Evolutionary conservation across 2,329 filamentous ascomycete species (phyloP), one percentile per base, ranked within the genome.

Genomic region (Chaetothyriales sp.): DNA sequence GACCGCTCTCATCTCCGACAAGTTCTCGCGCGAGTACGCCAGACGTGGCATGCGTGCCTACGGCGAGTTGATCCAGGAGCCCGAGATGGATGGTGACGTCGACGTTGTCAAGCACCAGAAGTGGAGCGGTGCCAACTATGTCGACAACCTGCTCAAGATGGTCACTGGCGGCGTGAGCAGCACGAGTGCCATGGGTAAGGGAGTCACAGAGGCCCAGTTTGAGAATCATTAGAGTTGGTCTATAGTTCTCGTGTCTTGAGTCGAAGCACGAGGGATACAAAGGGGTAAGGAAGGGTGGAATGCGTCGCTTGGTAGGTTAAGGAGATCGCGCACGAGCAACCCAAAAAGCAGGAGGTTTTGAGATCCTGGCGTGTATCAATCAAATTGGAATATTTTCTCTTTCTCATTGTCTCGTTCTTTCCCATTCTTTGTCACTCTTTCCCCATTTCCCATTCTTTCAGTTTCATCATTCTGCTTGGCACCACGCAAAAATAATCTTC

Each of bases 21-120:
- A 83, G 56, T 98, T 98, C 70, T 81, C 87, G 53, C 79, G 80
- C 65, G 86, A 86, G 47, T 98, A 85, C 67, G 76, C 83, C 51
- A 73, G 79, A 66, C 73, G 83, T 53, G 90, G 90, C 51, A 98
- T 98, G 90, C 81, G 89, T 51, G 92, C 90, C 12, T 98, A 96
- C 68, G 90, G 90, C 65, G 89, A 96, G 74, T 77, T 95, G 57
- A 87, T 98, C 53, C 92, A 98, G 72, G 92, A 96, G 73, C 92
- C 92, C 12, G 92, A 98, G 76, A 95, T 95, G 75, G 86, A 85
- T 55, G 76, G 77, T 53, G 83, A 83, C 55, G 82, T 95, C 54
- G 92, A 98, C 65, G 92, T 98, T 42, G 87, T 98, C 57, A 95
- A 86, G 70, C 92, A 98, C 73, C 92, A 98, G 79, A 98, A 96